Percentiles rank a stretch among this genome's conserved stretches.
Conservation (phyloP, 371 early-diverging fungal genomes). For the Actinomortierella ambigua region DNA sequence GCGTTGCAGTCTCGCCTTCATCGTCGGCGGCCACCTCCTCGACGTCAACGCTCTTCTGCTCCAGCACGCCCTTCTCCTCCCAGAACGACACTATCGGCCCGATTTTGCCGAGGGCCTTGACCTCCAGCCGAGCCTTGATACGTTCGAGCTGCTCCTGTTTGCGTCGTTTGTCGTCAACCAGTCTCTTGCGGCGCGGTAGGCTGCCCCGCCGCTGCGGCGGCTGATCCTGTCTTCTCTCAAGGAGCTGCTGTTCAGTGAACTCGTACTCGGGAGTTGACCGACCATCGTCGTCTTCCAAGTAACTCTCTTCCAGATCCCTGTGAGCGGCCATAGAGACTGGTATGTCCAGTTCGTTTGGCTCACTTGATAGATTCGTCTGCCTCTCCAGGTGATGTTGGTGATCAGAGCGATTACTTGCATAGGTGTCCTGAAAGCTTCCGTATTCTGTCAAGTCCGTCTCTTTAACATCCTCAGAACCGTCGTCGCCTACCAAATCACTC, state of each 20-base stretch:
- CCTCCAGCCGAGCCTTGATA: slow-evolving; percentile 25
- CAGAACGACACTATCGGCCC: slow-evolving; percentile 32
- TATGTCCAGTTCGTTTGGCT: too few relatives aligned
- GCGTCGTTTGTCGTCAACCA: slow-evolving; percentile 30
- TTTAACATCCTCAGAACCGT: too few relatives aligned
- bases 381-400: too few relatives aligned
- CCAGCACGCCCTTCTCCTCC: slow-evolving; percentile 44
- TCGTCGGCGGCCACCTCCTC: slow-evolving; percentile 30
- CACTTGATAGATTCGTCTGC: too few relatives aligned
- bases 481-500: too few relatives aligned
- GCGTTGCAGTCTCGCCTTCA: neutral
- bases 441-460: too few relatives aligned
- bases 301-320: too few relatives aligned
- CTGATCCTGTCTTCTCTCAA: neutral
- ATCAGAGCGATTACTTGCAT: too few relatives aligned
- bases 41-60: slow-evolving; percentile 50
- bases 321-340: too few relatives aligned
- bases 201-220: neutral
- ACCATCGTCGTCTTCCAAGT: too few relatives aligned
- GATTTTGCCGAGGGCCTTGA: slow-evolving; percentile 24
- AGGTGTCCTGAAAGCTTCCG: too few relatives aligned
- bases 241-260: neutral
- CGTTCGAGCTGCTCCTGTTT: slow-evolving; percentile 34
- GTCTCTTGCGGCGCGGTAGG: slow-evolving; percentile 3
- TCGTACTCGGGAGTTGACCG: neutral